Conservation (phyloP, 2,329 filamentous ascomycete species). For the Aphanocladium album region DNA sequence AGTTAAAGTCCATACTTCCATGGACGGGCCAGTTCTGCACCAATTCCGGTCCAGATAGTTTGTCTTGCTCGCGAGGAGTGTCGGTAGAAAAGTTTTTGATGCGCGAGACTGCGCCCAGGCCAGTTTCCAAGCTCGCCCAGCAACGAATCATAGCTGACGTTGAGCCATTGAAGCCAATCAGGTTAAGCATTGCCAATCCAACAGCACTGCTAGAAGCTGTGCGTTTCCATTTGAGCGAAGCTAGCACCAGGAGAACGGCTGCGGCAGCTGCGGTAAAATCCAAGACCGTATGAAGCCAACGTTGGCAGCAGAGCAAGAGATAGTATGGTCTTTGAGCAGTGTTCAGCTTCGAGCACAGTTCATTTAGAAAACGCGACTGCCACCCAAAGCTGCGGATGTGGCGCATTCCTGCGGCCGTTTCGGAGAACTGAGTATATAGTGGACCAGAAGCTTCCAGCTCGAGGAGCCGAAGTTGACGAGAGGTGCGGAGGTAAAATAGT, state of each 20-base stretch:
- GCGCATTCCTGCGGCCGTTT: not conserved
- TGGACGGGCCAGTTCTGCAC: not conserved
- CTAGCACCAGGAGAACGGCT: constrained; percentile 15
- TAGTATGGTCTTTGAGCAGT: not conserved
- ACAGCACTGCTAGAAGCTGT: not conserved
- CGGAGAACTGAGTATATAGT: not conserved
- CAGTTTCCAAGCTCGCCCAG: not conserved
- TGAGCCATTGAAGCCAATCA: not conserved
- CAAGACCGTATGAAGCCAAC: constrained; percentile 12
- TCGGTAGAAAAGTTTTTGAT: not conserved
- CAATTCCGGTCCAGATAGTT: not conserved
- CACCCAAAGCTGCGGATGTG: not conserved
- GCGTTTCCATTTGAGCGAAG: not conserved
- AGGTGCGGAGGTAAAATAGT: constrained; percentile 5
- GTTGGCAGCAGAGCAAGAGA: not conserved
- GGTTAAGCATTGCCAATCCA: not conserved
- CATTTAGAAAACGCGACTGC: constrained; percentile 27
- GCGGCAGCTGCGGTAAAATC: constrained; percentile 18
- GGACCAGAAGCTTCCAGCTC: not conserved
- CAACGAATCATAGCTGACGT: not conserved
- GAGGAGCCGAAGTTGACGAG: not conserved
- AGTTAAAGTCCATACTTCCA: not conserved
- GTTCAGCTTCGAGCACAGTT: constrained; percentile 24
- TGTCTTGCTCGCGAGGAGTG: not conserved
- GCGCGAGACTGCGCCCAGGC: not conserved